Conservation (phyloP, 2,329 filamentous ascomycete genomes). For the Fusarium nygamai region DNA sequence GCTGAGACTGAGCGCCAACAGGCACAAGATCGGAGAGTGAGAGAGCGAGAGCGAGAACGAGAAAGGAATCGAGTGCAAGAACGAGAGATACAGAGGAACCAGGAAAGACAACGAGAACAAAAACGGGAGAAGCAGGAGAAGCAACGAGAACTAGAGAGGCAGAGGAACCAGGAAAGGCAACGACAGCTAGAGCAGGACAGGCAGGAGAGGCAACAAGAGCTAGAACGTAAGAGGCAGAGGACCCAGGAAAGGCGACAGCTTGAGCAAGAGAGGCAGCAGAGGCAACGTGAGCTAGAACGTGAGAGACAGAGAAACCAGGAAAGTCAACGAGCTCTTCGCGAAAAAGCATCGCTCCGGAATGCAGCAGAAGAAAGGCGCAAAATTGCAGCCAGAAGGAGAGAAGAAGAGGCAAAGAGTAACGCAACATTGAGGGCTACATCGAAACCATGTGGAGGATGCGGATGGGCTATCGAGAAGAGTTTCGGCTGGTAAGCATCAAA, state of each 20-base stretch:
- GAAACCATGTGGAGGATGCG: constrained; percentile 53
- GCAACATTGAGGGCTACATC: constrained; percentile 45
- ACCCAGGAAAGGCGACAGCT: not conserved
- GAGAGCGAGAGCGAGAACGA: not conserved
- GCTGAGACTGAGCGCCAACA: not conserved
- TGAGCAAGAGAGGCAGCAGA: not conserved
- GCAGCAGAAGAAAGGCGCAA: constrained; percentile 42
- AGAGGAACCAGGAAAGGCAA: not conserved
- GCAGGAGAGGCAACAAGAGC: not conserved
- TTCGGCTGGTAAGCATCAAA: constrained; percentile 52
- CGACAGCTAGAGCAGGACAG: not conserved
- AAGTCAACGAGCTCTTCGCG: constrained; percentile 13
- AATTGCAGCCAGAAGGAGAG: constrained; percentile 43
- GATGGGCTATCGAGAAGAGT: constrained; percentile 53
- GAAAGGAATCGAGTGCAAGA: not conserved
- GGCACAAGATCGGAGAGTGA: not conserved
- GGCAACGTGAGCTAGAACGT: not conserved
- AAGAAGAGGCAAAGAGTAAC: constrained; percentile 49
- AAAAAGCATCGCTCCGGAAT: constrained; percentile 39
- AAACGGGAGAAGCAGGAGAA: not conserved
- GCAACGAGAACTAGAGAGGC: not conserved
- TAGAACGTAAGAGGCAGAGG: not conserved
- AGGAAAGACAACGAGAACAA: not conserved
- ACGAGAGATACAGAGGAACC: not conserved
- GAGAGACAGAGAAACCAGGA: not conserved